These are phyloP conservation scores for Hanseniaspora clermontiae DNA, from an alignment of 805 yeast genomes.

Conservation along the genomic window DNA sequence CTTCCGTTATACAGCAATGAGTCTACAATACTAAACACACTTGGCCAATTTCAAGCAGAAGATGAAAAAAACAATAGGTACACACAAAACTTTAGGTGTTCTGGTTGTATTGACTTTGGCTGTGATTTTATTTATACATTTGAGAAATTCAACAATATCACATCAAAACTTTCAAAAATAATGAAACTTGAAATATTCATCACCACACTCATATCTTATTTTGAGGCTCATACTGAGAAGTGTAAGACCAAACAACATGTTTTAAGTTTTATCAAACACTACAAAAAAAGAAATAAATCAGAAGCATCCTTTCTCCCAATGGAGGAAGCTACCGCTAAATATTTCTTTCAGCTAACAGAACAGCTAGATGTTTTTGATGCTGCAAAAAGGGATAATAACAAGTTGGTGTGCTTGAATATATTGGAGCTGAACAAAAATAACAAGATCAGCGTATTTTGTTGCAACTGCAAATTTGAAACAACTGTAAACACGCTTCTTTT, in stretches of 20 bases:
- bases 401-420: conserved; percentile 3
- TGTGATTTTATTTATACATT: neutral
- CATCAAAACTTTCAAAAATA: neutral
- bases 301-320: neutral
- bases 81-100: neutral
- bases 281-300: neutral
- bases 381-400: neutral
- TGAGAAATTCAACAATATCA: neutral
- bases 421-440: conserved; percentile 1
- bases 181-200: neutral
- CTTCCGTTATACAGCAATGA: conserved; percentile 6
- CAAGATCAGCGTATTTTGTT: neutral
- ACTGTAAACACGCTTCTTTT: neutral
- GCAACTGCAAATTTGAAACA: conserved; percentile 1
- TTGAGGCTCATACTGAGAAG: neutral
- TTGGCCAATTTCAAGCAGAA: neutral
- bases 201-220: neutral
- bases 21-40: neutral
- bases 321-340: neutral
- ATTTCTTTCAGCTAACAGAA: neutral
- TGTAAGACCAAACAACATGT: neutral
- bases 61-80: neutral
- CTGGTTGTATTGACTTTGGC: neutral
- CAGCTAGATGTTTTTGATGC: neutral
- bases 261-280: neutral